phyloP scores from a whole-genome alignment of 2,329 filamentous ascomycete genomes.

The Fusarium sp. region DNA sequence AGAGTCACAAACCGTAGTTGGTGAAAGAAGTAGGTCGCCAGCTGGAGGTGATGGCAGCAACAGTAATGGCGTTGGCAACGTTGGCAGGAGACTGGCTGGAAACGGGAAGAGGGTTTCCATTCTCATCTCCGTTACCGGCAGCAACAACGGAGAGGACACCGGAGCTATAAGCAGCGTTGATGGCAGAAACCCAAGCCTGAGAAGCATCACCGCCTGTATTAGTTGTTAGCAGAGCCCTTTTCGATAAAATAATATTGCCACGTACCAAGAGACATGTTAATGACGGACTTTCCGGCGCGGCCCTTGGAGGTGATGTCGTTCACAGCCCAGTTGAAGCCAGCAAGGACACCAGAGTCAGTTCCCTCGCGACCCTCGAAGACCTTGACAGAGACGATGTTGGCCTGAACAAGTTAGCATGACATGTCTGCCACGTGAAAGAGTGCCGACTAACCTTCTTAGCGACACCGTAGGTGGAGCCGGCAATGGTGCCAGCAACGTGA shows the following conservation, averaged over 20 bases:
- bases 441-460: constrained; percentile 55
- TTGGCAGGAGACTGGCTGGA: constrained; percentile 63
- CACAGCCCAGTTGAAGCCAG: constrained; percentile 60
- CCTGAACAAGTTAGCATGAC: constrained; percentile 6
- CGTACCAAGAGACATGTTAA: constrained; percentile 62
- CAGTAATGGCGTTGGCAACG: constrained; percentile 63
- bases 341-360: constrained; percentile 54
- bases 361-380: constrained; percentile 30
- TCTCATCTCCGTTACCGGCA: constrained; percentile 60
- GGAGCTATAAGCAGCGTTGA: constrained; percentile 56
- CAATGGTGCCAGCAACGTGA: constrained; percentile 60
- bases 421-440: too few relatives aligned
- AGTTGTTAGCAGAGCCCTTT: constrained; percentile 1
- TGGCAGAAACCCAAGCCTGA: constrained; percentile 58
- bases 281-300: constrained; percentile 51
- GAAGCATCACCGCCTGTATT: constrained; percentile 50
- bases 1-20: constrained; percentile 59
- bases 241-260: neutral
- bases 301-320: constrained; percentile 52
- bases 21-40: constrained; percentile 62
- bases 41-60: constrained; percentile 60
- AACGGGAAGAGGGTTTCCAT: constrained; percentile 54
- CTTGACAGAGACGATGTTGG: constrained; percentile 54
- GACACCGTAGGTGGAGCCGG: constrained; percentile 59
- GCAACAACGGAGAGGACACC: constrained; percentile 63